A percentile compares a stretch with the other conserved stretches of the same genome.
phyloP scores from a whole-genome alignment of 106 monocot genomes.

The Agapanthus africanus region DNA sequence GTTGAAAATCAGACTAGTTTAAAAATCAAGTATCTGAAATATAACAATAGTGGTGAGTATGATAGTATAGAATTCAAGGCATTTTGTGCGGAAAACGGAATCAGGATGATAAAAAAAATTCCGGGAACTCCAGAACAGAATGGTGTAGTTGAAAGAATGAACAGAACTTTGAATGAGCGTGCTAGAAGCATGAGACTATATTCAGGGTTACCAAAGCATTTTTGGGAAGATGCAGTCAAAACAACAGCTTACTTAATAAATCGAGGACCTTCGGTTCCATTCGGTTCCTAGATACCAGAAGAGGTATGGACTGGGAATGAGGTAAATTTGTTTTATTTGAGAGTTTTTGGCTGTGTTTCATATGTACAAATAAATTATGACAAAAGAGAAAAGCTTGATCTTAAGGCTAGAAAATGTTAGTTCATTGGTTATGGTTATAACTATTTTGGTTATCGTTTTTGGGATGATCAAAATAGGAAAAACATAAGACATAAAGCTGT shows the following conservation, averaged over 20 bases:
- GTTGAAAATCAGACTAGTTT: background rate
- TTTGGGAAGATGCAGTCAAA: background rate
- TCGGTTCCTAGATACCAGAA: background rate
- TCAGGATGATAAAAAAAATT: background rate
- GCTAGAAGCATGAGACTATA: slow-evolving; percentile 2
- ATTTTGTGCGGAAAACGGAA: background rate
- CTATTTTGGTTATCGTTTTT: background rate
- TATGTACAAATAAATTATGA: slow-evolving; percentile 7
- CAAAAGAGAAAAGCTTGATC: background rate
- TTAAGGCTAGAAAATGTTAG: background rate
- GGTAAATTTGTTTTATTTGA: background rate
- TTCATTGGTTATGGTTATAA: slow-evolving; percentile 5
- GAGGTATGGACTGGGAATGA: slow-evolving; percentile 4
- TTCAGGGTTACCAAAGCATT: background rate
- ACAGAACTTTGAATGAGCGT: background rate
- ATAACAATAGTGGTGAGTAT: background rate
- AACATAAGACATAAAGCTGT: background rate
- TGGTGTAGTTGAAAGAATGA: slow-evolving; percentile 8
- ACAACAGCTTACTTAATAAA: background rate
- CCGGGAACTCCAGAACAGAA: background rate
- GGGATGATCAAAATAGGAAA: slow-evolving; percentile 2
- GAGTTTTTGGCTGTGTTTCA: slow-evolving; percentile 1
- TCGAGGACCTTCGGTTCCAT: background rate
- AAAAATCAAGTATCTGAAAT: slow-evolving; percentile 1
- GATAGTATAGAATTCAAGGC: background rate